Evolutionary conservation across 352 stramenopile genomes (phyloP).

Genomic region (Phytophthora meadii): DNA sequence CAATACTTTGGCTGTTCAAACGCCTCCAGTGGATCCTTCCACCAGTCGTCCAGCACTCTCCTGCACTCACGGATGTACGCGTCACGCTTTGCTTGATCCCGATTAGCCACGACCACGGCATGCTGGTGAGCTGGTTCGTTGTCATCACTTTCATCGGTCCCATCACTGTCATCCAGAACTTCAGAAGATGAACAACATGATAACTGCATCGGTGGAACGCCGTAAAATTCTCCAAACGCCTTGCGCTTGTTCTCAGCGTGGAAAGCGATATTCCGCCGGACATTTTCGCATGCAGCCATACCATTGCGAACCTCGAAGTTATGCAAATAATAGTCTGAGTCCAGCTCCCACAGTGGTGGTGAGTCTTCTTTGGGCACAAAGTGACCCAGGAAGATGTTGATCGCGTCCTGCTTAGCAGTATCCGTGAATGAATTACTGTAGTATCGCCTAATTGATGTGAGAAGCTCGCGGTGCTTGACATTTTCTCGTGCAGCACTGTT

Average conservation of each 20-base stretch:
- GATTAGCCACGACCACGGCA: conserved; percentile 25
- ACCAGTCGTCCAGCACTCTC: conserved; percentile 85
- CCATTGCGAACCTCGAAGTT: conserved; percentile 89
- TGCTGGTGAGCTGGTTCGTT: conserved; percentile 38
- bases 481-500: conserved; percentile 86
- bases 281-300: conserved; percentile 63
- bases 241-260: conserved; percentile 69
- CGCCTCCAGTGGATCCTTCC: conserved; percentile 77
- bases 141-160: conserved; percentile 33
- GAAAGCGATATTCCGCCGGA: conserved; percentile 66
- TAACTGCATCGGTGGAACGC: conserved; percentile 30
- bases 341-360: conserved; percentile 82
- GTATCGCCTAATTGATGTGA: conserved; percentile 98
- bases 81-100: conserved; percentile 66
- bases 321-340: conserved; percentile 92
- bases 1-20: conserved; percentile 71
- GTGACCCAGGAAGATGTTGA: conserved; percentile 99
- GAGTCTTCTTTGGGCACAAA: conserved; percentile 78
- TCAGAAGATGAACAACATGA: conserved; percentile 47
- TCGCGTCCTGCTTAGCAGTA: conserved; percentile 98
- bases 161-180: conserved; percentile 40
- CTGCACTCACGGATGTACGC: conserved; percentile 83
- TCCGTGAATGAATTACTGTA: conserved; percentile 99
- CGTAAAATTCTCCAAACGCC: conserved; percentile 46
- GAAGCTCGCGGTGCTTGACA: conserved; percentile 96